Percentiles rank a stretch among this genome's conserved stretches.
Conservation (phyloP, 768 basidiomycete genomes). For the Tephrocybe sp. region DNA sequence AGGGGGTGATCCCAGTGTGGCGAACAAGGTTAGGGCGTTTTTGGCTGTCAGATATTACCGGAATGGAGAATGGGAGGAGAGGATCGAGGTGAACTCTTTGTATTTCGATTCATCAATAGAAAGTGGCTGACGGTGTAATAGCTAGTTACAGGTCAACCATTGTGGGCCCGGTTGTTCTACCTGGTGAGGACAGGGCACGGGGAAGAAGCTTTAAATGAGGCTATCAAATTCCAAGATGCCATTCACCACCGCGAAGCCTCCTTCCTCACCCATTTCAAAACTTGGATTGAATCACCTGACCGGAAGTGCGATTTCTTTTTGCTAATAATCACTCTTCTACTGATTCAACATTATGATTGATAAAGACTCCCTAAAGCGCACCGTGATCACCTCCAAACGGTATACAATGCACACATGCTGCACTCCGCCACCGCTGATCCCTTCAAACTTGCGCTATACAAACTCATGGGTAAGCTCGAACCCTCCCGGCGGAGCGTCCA, state of each 20-base stretch:
- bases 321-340: background rate
- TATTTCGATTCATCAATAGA: background rate
- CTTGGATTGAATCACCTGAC: slow-evolving; percentile 81
- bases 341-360: background rate
- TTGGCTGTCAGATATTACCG: slow-evolving; percentile 76
- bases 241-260: slow-evolving; percentile 77
- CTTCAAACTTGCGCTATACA: slow-evolving; percentile 95
- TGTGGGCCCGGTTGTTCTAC: slow-evolving; percentile 95
- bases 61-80: slow-evolving; percentile 82
- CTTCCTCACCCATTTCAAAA: slow-evolving; percentile 78
- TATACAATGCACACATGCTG: slow-evolving; percentile 86
- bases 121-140: slow-evolving; percentile 25
- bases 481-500: slow-evolving; percentile 73
- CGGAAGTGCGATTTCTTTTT: slow-evolving; percentile 49
- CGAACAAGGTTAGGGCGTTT: slow-evolving; percentile 89
- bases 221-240: slow-evolving; percentile 62
- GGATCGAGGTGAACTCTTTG: slow-evolving; percentile 69
- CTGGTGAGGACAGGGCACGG: slow-evolving; percentile 83
- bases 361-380: slow-evolving; percentile 73
- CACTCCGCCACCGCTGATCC: slow-evolving; percentile 88
- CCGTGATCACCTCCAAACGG: slow-evolving; percentile 75
- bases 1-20: slow-evolving; percentile 87
- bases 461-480: slow-evolving; percentile 91
- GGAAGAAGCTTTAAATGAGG: slow-evolving; percentile 78
- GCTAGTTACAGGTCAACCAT: slow-evolving; percentile 81